Evolutionary conservation across 2,329 filamentous ascomycete genomes (phyloP).

Genomic region (Botrytis tulipae): DNA sequence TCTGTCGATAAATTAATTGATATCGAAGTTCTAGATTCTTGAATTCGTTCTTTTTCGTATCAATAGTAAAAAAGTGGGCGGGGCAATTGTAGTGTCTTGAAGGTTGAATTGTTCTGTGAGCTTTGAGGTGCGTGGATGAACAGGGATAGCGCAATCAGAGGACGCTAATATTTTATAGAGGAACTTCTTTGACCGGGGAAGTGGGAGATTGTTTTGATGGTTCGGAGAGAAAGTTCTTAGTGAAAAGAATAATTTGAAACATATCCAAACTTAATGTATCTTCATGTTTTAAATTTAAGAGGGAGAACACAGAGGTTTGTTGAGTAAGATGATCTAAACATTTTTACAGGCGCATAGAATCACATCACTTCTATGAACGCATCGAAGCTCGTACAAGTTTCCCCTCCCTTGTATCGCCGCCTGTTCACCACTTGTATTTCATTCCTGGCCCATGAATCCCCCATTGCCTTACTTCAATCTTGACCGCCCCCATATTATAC

Average conservation of each 20-base stretch:
- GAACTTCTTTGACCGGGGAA: slow-evolving; percentile 21
- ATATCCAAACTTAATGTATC: slow-evolving; percentile 1
- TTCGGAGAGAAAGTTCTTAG: not conserved
- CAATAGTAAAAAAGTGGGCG: slow-evolving; percentile 19
- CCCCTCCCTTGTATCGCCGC: slow-evolving; percentile 22
- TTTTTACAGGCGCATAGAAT: slow-evolving; percentile 39
- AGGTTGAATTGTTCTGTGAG: slow-evolving; percentile 21
- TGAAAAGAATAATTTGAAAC: not conserved
- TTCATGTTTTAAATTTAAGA: slow-evolving; percentile 16
- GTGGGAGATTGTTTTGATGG: slow-evolving; percentile 10
- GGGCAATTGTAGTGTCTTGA: slow-evolving; percentile 19
- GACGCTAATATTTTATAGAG: slow-evolving; percentile 21
- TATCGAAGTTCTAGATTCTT: not conserved
- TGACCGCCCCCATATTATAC: slow-evolving; percentile 33
- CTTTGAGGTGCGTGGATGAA: slow-evolving; percentile 16
- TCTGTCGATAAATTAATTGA: slow-evolving; percentile 7
- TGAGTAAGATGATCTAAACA: slow-evolving; percentile 40
- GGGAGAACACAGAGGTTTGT: slow-evolving; percentile 15
- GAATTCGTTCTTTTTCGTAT: slow-evolving; percentile 3
- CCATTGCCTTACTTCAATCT: slow-evolving; percentile 18
- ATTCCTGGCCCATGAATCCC: slow-evolving; percentile 27
- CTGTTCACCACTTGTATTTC: slow-evolving; percentile 17
- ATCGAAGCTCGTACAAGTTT: slow-evolving; percentile 35
- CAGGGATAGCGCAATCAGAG: slow-evolving; percentile 19
- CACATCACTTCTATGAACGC: slow-evolving; percentile 34